A percentile compares a stretch with the other conserved stretches of the same genome.
Evolutionary conservation across 163 green algal genomes (phyloP).

Genomic region (Coccomyxa subellipsoidea): DNA sequence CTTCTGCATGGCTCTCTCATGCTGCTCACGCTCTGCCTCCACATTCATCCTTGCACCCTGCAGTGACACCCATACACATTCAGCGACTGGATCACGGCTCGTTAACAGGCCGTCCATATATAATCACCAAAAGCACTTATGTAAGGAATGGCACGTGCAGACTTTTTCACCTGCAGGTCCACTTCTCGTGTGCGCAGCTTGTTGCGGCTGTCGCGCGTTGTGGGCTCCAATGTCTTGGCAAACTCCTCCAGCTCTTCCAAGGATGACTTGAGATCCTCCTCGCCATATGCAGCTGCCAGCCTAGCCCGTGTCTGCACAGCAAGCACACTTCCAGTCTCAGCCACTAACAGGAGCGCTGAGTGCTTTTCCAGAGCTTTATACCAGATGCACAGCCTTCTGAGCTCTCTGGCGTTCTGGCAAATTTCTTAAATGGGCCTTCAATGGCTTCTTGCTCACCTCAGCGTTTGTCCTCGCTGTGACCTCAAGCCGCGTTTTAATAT

Average conservation of each 20-base stretch:
- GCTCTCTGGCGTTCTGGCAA: too few relatives aligned
- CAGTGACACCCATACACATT: neutral
- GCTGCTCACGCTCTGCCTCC: slow-evolving; percentile 7
- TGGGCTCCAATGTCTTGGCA: neutral
- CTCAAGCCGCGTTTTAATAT: slow-evolving; percentile 29
- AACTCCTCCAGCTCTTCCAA: slow-evolving; percentile 14
- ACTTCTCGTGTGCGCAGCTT: neutral
- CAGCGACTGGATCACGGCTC: neutral
- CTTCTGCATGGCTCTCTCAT: slow-evolving; percentile 11
- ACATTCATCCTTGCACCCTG: slow-evolving; percentile 29
- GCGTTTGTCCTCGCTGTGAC: slow-evolving; percentile 37
- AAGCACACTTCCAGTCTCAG: too few relatives aligned
- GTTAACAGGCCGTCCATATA: neutral
- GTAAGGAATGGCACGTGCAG: neutral
- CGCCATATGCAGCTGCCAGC: neutral
- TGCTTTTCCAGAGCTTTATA: too few relatives aligned
- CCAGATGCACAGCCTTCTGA: too few relatives aligned
- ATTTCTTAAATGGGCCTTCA: too few relatives aligned
- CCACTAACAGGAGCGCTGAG: too few relatives aligned
- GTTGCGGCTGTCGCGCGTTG: neutral
- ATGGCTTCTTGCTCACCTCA: neutral
- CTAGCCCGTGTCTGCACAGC: neutral
- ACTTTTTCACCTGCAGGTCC: neutral
- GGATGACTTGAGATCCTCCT: neutral
- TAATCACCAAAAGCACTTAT: neutral